Percentiles rank a stretch among this genome's conserved stretches.
Evolutionary conservation across 2,329 filamentous ascomycete genomes (phyloP).

Genomic region (Pestalotiopsis sp.): DNA sequence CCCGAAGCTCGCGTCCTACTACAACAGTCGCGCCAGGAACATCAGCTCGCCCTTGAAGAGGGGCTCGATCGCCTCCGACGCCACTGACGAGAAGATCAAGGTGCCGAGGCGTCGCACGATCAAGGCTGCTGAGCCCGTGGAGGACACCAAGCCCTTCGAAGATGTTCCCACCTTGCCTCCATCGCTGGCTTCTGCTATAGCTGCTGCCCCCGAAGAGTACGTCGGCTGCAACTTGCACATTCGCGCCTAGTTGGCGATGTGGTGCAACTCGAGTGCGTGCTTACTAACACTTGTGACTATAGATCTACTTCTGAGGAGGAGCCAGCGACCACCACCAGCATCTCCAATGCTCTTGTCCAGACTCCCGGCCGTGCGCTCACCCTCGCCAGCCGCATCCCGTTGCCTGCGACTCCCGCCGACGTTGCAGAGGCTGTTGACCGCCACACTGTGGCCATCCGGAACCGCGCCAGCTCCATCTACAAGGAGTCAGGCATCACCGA

Average conservation of each 20-base stretch:
- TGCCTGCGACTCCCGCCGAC: constrained; percentile 79
- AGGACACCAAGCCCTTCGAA: constrained; percentile 29
- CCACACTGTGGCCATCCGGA: constrained; percentile 66
- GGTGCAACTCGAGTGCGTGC: constrained; percentile 40
- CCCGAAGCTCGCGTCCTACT: constrained; percentile 73
- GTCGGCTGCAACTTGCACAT: constrained; percentile 73
- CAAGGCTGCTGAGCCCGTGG: constrained; percentile 30
- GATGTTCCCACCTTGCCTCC: constrained; percentile 63
- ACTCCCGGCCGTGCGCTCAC: constrained; percentile 55
- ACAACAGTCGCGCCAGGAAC: constrained; percentile 64
- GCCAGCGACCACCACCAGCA: constrained; percentile 27
- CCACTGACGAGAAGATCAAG: constrained; percentile 25
- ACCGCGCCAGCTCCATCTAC: constrained; percentile 66
- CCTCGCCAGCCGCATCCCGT: constrained; percentile 64
- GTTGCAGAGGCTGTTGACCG: constrained; percentile 78
- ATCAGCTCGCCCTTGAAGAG: constrained; percentile 65
- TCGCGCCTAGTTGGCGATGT: constrained; percentile 47
- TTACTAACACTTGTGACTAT: constrained; percentile 54
- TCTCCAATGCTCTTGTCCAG: constrained; percentile 49
- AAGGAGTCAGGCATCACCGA: constrained; percentile 69
- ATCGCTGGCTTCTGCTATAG: constrained; percentile 13
- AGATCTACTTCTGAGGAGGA: constrained; percentile 34
- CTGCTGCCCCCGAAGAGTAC: constrained; percentile 64
- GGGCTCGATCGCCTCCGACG: constrained; percentile 33
- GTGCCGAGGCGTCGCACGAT: constrained; percentile 34